phyloP scores from a whole-genome alignment of 768 basidiomycete genomes.

The Kwoniella sp. region DNA sequence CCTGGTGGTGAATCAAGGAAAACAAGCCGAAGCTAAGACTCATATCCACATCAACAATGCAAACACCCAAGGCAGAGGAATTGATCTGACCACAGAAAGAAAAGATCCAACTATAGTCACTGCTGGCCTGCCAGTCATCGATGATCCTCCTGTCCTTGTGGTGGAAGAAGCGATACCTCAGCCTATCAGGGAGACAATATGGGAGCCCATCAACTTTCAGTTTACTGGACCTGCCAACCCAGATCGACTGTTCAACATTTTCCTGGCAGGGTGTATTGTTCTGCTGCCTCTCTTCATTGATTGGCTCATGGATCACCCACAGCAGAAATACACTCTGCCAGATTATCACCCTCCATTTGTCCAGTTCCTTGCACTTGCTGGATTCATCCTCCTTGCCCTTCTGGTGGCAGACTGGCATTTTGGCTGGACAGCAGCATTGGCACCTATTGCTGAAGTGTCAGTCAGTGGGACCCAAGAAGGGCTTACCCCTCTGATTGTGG shows the following conservation, averaged over 20 bases:
- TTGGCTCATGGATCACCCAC: slow-evolving; percentile 21
- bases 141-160: slow-evolving; percentile 4
- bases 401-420: slow-evolving; percentile 22
- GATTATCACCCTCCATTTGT: slow-evolving; percentile 15
- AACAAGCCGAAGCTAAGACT: neutral
- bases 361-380: slow-evolving; percentile 18
- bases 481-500: slow-evolving; percentile 12
- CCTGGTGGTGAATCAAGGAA: neutral
- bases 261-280: slow-evolving; percentile 15
- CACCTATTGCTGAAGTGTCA: slow-evolving; percentile 4
- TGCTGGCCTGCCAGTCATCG: neutral
- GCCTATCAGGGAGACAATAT: slow-evolving; percentile 5
- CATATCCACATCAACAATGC: slow-evolving; percentile 18
- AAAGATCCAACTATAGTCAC: neutral
- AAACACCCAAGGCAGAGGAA: slow-evolving; percentile 5
- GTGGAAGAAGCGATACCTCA: too few relatives aligned
- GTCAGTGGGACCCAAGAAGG: slow-evolving; percentile 4
- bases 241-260: slow-evolving; percentile 21
- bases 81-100: too few relatives aligned
- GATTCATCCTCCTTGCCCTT: slow-evolving; percentile 6
- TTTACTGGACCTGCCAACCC: slow-evolving; percentile 29
- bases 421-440: slow-evolving; percentile 8
- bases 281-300: slow-evolving; percentile 20
- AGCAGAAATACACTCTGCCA: slow-evolving; percentile 5
- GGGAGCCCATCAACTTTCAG: slow-evolving; percentile 9